Percentiles rank a stretch among this genome's conserved stretches.
phyloP scores from a whole-genome alignment of 768 basidiomycete species.

The Termitomyces sp. region DNA sequence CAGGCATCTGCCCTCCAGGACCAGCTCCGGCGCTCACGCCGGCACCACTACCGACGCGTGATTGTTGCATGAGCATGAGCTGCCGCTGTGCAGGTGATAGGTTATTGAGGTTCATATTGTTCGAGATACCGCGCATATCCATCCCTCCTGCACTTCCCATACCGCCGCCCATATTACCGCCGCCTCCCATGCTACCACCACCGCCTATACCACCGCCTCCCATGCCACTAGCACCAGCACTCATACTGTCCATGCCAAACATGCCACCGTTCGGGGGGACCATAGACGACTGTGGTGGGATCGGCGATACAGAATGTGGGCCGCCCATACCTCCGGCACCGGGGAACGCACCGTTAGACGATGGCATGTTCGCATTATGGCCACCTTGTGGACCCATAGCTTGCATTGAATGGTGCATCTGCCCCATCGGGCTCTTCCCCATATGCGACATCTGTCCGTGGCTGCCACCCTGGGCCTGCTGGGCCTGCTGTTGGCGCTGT shows the following conservation, averaged over 20 bases:
- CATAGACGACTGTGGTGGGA: slow-evolving; percentile 10
- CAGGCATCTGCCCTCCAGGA: neutral
- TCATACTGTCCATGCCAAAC: slow-evolving; percentile 17
- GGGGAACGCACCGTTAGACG: neutral
- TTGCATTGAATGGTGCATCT: slow-evolving; percentile 8
- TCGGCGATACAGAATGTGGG: slow-evolving; percentile 19
- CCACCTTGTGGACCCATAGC: neutral
- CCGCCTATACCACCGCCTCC: slow-evolving; percentile 20
- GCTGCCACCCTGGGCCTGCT: slow-evolving; percentile 10
- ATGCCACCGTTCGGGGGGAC: slow-evolving; percentile 11
- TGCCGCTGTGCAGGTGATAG: slow-evolving; percentile 38
- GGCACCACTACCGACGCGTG: slow-evolving; percentile 14
- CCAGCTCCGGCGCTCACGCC: slow-evolving; percentile 6
- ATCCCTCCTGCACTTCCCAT: slow-evolving; percentile 21
- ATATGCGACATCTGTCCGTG: slow-evolving; percentile 14
- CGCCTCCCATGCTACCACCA: neutral
- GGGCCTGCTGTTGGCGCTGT: slow-evolving; percentile 19
- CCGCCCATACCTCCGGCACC: neutral
- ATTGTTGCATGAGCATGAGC: slow-evolving; percentile 34
- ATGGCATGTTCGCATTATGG: neutral
- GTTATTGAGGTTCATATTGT: slow-evolving; percentile 22
- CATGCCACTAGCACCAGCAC: slow-evolving; percentile 24
- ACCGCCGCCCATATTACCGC: slow-evolving; percentile 13
- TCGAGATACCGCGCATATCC: slow-evolving; percentile 15
- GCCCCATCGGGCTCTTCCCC: slow-evolving; percentile 12